A percentile compares a stretch with the other conserved stretches of the same genome.
phyloP scores from a whole-genome alignment of 2,329 filamentous ascomycete genomes.

The Neonectria sp. region DNA sequence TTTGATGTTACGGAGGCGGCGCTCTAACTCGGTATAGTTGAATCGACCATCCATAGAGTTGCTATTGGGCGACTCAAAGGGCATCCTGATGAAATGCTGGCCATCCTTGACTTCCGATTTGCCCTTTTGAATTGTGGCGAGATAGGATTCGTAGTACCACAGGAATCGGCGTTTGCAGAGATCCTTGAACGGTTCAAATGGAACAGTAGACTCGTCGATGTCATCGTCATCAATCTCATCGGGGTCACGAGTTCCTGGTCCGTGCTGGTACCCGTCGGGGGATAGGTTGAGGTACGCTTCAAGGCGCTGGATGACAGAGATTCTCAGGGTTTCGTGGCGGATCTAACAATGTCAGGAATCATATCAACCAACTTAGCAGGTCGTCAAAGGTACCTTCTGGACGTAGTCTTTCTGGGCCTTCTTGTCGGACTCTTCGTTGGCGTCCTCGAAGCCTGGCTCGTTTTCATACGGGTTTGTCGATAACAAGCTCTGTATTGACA shows the following conservation, averaged over 20 bases:
- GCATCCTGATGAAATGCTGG: conserved; percentile 82
- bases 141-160: conserved; percentile 95
- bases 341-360: conserved; percentile 70
- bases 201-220: conserved; percentile 68
- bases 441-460: conserved; percentile 91
- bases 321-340: conserved; percentile 88
- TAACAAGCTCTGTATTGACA: conserved; percentile 98
- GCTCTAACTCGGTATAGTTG: conserved; percentile 82
- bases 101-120: conserved; percentile 75
- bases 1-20: conserved; percentile 79
- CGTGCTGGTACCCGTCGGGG: conserved; percentile 59
- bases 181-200: conserved; percentile 91
- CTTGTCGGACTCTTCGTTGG: conserved; percentile 77
- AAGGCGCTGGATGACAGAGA: conserved; percentile 88
- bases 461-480: conserved; percentile 95
- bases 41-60: conserved; percentile 93
- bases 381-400: conserved; percentile 73
- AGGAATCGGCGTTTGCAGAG: conserved; percentile 92
- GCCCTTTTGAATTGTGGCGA: conserved; percentile 78
- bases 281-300: conserved; percentile 83
- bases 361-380: neutral
- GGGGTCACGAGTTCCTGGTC: conserved; percentile 52
- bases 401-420: conserved; percentile 82
- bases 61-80: conserved; percentile 79
- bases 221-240: conserved; percentile 64